A percentile compares a stretch with the other conserved stretches of the same genome.
Evolutionary conservation across 129 eudicot species (phyloP).

Genomic region (Calendula officinalis): DNA sequence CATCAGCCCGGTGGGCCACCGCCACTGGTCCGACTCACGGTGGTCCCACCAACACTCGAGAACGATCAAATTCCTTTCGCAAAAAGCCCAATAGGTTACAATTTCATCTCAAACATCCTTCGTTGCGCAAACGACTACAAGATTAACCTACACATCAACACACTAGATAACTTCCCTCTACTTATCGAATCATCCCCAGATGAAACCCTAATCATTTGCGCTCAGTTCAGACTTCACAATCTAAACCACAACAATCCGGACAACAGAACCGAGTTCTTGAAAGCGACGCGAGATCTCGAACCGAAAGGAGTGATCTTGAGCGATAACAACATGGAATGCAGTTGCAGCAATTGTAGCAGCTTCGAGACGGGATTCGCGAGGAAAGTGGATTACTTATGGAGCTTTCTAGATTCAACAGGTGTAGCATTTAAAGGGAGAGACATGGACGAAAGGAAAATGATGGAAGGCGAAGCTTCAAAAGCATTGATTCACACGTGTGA

Average conservation of each 20-base stretch:
- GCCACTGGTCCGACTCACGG: constrained; percentile 67
- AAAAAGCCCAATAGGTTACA: constrained; percentile 51
- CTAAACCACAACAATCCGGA: constrained; percentile 61
- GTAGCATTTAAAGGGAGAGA: constrained; percentile 83
- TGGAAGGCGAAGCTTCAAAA: constrained; percentile 86
- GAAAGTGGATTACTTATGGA: constrained; percentile 54
- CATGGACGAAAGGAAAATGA: constrained; percentile 76
- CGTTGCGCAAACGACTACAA: constrained; percentile 49
- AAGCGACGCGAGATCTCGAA: constrained; percentile 42
- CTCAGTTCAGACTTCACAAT: constrained; percentile 72
- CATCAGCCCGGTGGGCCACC: constrained; percentile 75
- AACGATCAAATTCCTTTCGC: constrained; percentile 52
- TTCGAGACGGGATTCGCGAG: constrained; percentile 59
- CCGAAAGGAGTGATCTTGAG: constrained; percentile 70
- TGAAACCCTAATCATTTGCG: constrained; percentile 43
- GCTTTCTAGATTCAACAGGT: constrained; percentile 76
- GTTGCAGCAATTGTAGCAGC: constrained; percentile 59
- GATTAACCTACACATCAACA: constrained; percentile 69
- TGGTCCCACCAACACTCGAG: constrained; percentile 41
- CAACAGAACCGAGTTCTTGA: constrained; percentile 57
- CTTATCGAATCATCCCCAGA: too few species aligned
- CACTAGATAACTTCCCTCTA: constrained; percentile 44
- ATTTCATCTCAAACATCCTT: constrained; percentile 51
- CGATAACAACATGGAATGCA: constrained; percentile 70
- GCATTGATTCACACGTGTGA: constrained; percentile 48